phyloP scores from a whole-genome alignment of 495 filamentous ascomycete species.

The Tuber melanosporum region DNA sequence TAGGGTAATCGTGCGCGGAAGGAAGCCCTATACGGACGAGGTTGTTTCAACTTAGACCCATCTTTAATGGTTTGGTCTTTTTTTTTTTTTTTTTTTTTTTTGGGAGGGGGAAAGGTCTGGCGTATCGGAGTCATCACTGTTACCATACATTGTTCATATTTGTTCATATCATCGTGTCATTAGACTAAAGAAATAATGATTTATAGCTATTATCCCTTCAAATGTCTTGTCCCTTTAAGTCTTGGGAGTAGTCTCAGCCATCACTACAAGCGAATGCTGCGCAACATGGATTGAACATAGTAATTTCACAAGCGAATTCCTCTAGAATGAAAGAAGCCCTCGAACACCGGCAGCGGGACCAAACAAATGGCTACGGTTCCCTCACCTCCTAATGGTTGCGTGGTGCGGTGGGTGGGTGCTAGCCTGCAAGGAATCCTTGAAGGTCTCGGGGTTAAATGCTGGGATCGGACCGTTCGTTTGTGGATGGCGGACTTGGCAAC shows the following conservation, averaged over 20 bases:
- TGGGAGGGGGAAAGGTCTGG: background rate
- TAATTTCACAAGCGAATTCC: background rate
- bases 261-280: background rate
- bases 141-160: background rate
- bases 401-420: too few species aligned
- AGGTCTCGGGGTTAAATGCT: background rate
- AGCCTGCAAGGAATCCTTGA: background rate
- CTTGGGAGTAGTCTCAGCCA: background rate
- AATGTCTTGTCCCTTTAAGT: background rate
- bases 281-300: background rate
- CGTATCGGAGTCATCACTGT: background rate
- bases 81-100: background rate
- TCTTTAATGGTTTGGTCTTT: background rate
- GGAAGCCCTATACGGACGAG: constrained; percentile 16
- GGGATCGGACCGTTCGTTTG: background rate
- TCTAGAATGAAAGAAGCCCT: background rate
- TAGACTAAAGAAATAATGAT: constrained; percentile 2
- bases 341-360: background rate
- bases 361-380: background rate
- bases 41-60: background rate
- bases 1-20: constrained; percentile 30
- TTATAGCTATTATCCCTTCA: background rate
- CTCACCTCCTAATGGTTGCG: too few species aligned
- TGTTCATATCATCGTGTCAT: background rate
- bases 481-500: background rate